Evolutionary conservation across 805 yeast species (phyloP), one percentile per base, ranked within the genome.

Genomic region (Monosporozyma aerobia): DNA sequence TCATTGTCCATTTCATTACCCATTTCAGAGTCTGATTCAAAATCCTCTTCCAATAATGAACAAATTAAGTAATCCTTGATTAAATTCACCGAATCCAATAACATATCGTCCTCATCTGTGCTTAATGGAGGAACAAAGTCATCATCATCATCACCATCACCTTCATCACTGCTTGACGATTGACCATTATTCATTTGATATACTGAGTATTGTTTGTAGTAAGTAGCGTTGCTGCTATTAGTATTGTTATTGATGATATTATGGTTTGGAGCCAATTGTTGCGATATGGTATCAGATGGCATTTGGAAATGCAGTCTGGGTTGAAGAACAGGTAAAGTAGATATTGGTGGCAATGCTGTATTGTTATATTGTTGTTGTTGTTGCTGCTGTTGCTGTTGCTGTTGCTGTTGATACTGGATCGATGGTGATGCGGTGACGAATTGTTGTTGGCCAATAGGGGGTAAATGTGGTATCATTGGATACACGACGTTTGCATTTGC

Each of bases 1-100:
- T 44, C 50, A 8, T 14, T 43, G 8, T 39, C 47, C 29, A 27
- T 7, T n/a, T 39, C 56, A 16, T 52, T 52, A 5, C 47, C 54
- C 1, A 41, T 41, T 13, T 51, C 55, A 13, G 51, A 51, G 9
- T 51, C 55, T 11, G 54, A 53, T 19, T 54, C 58, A 33, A 48
- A 59, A 22, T 62, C 63, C 19, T 65, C 64, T 52, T 67, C 70
- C 43, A 64, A 50, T 47, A 65, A 49, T 13, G 60, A 53, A 47
- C 69, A 67, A 16, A 65, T 49, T 47, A 64, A 50, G 51, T 64
- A 67, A 54, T 66, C 69, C 40, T 54, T 62, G 19, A 66, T 57
- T 25, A 62, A 46, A 37, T 61, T 57, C 16, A 64, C 67, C 19
- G 52, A 54, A 7, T 53, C 54, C n/a, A 58, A 55, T 13, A 56